Evolutionary conservation across 1,284 basidiomycete genomes (phyloP).

Genomic region (Calocybe gambosa): DNA sequence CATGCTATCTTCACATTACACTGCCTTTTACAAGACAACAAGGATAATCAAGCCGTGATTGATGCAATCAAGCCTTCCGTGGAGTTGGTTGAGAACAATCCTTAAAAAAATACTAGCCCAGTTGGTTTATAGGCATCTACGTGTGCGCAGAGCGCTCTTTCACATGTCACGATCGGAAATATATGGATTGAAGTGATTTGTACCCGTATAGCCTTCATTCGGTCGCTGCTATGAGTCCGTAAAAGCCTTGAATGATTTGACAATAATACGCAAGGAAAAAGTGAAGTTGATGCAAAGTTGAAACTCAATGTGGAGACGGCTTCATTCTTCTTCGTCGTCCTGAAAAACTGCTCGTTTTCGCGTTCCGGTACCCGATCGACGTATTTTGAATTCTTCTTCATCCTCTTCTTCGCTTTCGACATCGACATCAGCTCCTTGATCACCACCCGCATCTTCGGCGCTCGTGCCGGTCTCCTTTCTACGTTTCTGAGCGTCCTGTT

Average conservation of each 20-base stretch:
- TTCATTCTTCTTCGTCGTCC: conserved; percentile 51
- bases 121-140: conserved; percentile 15
- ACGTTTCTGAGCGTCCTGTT: conserved; percentile 34
- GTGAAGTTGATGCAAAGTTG: background rate
- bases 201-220: background rate
- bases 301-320: too few species aligned
- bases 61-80: conserved; percentile 60
- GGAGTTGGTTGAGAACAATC: conserved; percentile 54
- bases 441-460: conserved; percentile 28
- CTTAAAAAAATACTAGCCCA: conserved; percentile 34
- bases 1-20: conserved; percentile 82
- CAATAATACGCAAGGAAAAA: conserved; percentile 4
- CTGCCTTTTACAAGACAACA: conserved; percentile 71
- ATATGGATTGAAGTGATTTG: conserved; percentile 4
- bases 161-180: background rate
- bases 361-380: conserved; percentile 41
- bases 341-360: conserved; percentile 57
- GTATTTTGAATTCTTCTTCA: conserved; percentile 56
- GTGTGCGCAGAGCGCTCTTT: background rate
- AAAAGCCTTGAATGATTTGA: background rate
- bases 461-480: conserved; percentile 26
- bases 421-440: conserved; percentile 54
- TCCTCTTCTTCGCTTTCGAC: conserved; percentile 71
- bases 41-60: conserved; percentile 75
- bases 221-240: background rate